phyloP scores from a whole-genome alignment of 2,329 filamentous ascomycete genomes.

The Apiospora saccharicola region DNA sequence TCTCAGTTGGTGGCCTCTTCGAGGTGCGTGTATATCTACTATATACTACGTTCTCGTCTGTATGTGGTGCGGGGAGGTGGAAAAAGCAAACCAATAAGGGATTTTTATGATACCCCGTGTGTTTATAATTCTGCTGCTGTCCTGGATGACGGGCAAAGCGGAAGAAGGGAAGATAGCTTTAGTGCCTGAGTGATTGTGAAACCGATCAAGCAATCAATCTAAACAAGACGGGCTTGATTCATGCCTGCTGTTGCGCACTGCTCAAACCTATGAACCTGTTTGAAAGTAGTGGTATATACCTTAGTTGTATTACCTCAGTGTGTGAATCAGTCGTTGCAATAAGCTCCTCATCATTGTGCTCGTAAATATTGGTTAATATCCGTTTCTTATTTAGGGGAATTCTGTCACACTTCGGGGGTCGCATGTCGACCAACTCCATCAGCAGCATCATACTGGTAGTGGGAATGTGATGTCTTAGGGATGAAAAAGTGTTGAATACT shows the following conservation, averaged over 20 bases:
- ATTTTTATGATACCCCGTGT: constrained; percentile 14
- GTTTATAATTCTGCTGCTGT: not conserved
- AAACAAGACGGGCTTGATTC: not conserved
- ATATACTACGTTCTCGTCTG: not conserved
- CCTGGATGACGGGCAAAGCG: not conserved
- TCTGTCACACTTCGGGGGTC: not conserved
- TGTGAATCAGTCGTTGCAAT: not conserved
- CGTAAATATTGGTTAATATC: not conserved
- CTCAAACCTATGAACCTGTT: no score
- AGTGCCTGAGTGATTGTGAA: not conserved
- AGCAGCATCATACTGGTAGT: not conserved
- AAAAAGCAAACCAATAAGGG: constrained; percentile 6
- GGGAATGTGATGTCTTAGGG: not conserved
- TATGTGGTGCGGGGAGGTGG: not conserved
- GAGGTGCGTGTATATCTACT: not conserved
- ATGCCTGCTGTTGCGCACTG: not conserved
- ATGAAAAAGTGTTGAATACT: not conserved
- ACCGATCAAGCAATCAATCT: not conserved
- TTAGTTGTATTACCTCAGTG: not conserved
- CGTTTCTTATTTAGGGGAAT: not conserved
- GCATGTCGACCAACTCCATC: not conserved
- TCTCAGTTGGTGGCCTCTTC: not conserved
- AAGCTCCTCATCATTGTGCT: not conserved
- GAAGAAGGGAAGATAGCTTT: not conserved
- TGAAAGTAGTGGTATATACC: not conserved